A percentile compares a stretch with the other conserved stretches of the same genome.
Conservation (phyloP, 1,139 yeast species). For the Nakaseomyces delphensis region DNA sequence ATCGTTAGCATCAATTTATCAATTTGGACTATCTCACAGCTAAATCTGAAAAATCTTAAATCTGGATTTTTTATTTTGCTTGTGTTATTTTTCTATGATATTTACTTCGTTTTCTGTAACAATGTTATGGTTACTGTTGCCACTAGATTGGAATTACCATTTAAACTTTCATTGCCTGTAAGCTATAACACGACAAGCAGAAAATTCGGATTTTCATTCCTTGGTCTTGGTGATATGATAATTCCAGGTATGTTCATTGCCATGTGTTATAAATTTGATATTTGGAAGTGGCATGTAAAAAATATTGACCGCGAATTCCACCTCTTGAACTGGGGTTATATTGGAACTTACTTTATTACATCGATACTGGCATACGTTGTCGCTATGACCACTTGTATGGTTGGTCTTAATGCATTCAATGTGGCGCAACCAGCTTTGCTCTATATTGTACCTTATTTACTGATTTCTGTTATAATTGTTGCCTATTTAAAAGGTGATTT, state of each 20-base stretch:
- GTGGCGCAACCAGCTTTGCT: constrained; percentile 61
- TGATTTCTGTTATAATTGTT: constrained; percentile 31
- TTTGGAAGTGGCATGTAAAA: constrained; percentile 22
- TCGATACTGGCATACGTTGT: constrained; percentile 33
- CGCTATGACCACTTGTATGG: constrained; percentile 40
- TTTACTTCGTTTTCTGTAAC: constrained; percentile 58
- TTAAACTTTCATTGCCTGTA: constrained; percentile 20
- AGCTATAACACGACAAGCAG: constrained; percentile 9
- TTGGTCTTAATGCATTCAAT: constrained; percentile 34
- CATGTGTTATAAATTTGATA: constrained; percentile 23
- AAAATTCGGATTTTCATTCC: constrained; percentile 31
- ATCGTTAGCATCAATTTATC: constrained; percentile 18
- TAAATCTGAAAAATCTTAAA: constrained; percentile 36
- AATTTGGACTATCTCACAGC: constrained; percentile 18
- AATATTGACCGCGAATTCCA: constrained; percentile 22
- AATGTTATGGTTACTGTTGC: constrained; percentile 60
- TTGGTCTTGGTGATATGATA: constrained; percentile 42
- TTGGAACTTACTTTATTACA: constrained; percentile 18
- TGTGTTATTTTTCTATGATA: constrained; percentile 52
- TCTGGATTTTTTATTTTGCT: constrained; percentile 39
- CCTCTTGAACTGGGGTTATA: constrained; percentile 16
- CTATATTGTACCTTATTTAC: constrained; percentile 49
- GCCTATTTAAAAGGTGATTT: constrained; percentile 39
- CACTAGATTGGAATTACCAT: constrained; percentile 44
- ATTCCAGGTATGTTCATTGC: constrained; percentile 24